Base-by-base conservation (phyloP, 2,329 filamentous ascomycete species). In the Ophiostoma angusticollis region DNA sequence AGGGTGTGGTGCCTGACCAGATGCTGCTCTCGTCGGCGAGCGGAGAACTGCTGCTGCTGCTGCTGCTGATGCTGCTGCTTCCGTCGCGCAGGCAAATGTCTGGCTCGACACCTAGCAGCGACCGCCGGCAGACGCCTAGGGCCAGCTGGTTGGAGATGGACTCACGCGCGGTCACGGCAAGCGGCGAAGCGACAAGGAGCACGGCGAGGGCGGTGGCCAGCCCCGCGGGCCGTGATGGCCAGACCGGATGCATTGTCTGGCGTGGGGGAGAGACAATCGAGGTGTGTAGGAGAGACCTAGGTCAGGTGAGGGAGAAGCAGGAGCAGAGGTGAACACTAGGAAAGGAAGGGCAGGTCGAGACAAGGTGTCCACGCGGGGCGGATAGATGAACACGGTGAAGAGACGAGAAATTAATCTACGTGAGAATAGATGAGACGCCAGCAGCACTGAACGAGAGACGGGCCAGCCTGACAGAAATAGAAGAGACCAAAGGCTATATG, bases 1-100 rank as follows among this genome's bases (percentile, higher is more conserved):
- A 58, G 5, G 54, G 54, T 6, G 44, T 33, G 11, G 47, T 41
- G 31, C 49, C 42, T 7, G 49, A 50, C 54, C 54, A 57, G 6
- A 32, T 50, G 45, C 18, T n/a, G 7, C 28, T 27, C 3, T 32
- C 13, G 28, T 13, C 9, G 36, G 13, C n/a, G n/a, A n/a, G n/a
- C n/a, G n/a, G n/a, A n/a, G n/a, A n/a, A n/a, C 30, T 12, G 11
- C 17, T 25, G 19, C 21, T 17, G 27, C 9, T 19, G 23, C 19
- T 17, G 17, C 19, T 22, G 6, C 7, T 16, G n/a, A 13, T 25
- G n/a, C 22, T 13, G 9, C 35, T n/a, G 9, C 35, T 29, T 12
- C 35, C 35, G 19, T 38, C 21, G 9, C 24, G 37, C 5, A 35
- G 24, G 31, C 41, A 46, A 12, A 42, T 34, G 4, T 24, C 24